Evolutionary conservation across 345 rosid genomes (phyloP), one percentile per base, ranked within the genome.

Genomic region (Euphorbia lathyris): DNA sequence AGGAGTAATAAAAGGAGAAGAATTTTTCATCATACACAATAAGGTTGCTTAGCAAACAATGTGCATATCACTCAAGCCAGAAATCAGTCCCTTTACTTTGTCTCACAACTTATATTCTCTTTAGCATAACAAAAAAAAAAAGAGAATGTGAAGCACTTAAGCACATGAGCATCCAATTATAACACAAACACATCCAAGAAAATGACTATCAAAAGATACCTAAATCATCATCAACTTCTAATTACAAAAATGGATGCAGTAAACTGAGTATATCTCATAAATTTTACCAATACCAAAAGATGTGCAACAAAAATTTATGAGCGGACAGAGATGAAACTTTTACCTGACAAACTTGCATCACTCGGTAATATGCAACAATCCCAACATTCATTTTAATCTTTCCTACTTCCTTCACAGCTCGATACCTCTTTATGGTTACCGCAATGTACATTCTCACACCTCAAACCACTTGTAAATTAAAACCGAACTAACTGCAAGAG

Each of bases 281-380:
- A 5, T 32, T 45, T 13, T 17, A 63, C 12, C 19, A 0, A 1
- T 32, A 40, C 23, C 40, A n/a, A 26, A 13, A 55, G 30, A 13
- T 13, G 22, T 2, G 27, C 36, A 40, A 32, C 1, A 50, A 40
- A 23, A 57, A 45, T 52, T 8, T n/a, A 22, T 4, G 16, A 23
- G 27, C 1, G 43, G 29, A 43, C 2, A 13, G 32, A 38, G 0
- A 53, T 12, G 47, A 16, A 1, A 19, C 34, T 34, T 40, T 76
- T 81, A 90, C 98, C 94, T 92, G 96, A 80, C 96, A 92, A 90
- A 90, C 86, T 90, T 88, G 94, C 82, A 90, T 83, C 78, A 79
- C 79, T 78, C 85, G 94, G 81, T 83, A 87, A 79, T 81, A 86
- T 20, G 83, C 85, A 82, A 87, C 70, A 69, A 92, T 74, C 76